Base-by-base conservation (phyloP, 106 monocot species). In the Phalaenopsis aphrodite region DNA sequence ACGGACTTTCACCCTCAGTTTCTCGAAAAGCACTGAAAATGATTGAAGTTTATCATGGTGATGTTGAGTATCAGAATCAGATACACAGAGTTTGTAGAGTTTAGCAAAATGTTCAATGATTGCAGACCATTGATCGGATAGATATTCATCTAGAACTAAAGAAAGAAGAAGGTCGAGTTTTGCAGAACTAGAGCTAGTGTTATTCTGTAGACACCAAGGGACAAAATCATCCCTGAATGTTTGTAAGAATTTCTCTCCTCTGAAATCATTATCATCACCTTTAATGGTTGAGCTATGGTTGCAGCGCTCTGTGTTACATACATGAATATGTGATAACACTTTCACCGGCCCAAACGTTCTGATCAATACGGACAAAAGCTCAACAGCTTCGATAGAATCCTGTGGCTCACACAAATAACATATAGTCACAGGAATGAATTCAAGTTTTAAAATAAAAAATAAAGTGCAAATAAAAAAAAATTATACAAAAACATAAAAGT, bases 161-260 rank as follows among this genome's bases (percentile, higher is more conserved):
- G 83, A 67, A 77, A 97, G 79, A 48, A 97, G 71, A 72, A 97
- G 84, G 82, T 97, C 91, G 76, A 97, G 77, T 83, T 91, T 92
- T 84, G 86, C 87, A 82, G 75, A 85, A 76, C 87, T 85, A 46
- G 90, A 87, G 43, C 47, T 55, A 85, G 76, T 76, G 47, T 87
- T 75, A 24, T 77, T 78, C 66, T 78, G 37, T 49, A 97, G 84
- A 82, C 96, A 97, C 91, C 91, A 97, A 79, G 96, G 94, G 83
- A 94, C 81, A 79, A 90, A 80, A 36, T 90, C 94, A 79, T 86
- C 84, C 49, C 81, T 87, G 58, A 94, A 94, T 71, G 80, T 48
- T 49, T 86, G 85, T 73, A 97, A 64, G 84, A 90, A 92, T 8
- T 67, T 15, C 16, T 75, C 65, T 71, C 66, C 41, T 66, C 76